Base-by-base conservation (phyloP, 139 green algal species). In the Picochlorum sp. region DNA sequence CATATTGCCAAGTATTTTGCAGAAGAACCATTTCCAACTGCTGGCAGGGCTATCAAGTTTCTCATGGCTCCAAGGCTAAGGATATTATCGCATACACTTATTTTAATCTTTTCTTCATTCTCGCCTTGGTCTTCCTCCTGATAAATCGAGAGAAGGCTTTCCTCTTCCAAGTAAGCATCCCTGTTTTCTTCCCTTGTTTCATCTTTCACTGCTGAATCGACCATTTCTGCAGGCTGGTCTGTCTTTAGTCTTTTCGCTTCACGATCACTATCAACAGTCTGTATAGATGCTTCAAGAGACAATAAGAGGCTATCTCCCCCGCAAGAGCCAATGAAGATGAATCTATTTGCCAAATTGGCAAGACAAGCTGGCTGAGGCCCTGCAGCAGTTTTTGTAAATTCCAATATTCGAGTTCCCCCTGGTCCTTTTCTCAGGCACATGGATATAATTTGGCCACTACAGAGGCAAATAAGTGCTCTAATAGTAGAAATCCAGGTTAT, bases 221-320 rank as follows among this genome's bases (percentile, higher is more conserved):
- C n/a, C n/a, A n/a, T n/a, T n/a, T n/a, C n/a, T n/a, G n/a, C n/a
- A n/a, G n/a, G 13, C 9, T 61, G 13, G 6, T n/a, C 24, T 16
- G 26, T 40, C 20, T 24, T 45, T 18, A 51, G 39, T 14, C 26
- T 33, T 22, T 53, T 53, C 18, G 30, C 30, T 13, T 29, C 20
- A n/a, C 20, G 44, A 33, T 31, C 18, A 22, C 10, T 55, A 24
- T 33, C 22, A 9, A 32, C 20, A 25, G 35, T 24, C 16, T 33
- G 3, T 16, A 16, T 40, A n/a, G 40, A 52, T 25, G 35, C 29
- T 4, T 55, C 10, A 5, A 59, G 47, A 20, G 30, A 31, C 35
- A 97, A 59, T 1, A 97, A 75, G 16, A 96, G 64, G 0, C 84
- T 94, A 65, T 96, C 84, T 0, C 83, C 89, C 3, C 69, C 37